Evolutionary conservation across 2,329 filamentous ascomycete genomes (phyloP).

Genomic region (Juglanconis oblonga): DNA sequence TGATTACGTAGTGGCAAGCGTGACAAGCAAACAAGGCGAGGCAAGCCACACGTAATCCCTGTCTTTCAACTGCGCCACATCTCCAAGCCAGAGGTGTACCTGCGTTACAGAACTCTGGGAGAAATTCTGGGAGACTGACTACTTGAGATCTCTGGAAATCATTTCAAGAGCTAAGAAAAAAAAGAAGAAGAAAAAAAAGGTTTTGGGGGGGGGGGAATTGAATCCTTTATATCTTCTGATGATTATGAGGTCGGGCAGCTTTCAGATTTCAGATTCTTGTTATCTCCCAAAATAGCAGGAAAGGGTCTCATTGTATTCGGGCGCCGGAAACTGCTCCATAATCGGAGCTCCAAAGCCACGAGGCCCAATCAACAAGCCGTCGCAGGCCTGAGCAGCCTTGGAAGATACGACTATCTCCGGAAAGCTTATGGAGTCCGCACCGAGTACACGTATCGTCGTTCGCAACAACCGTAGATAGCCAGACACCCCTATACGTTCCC

Average conservation of each 20-base stretch:
- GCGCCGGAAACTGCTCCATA: neutral
- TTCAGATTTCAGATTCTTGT: neutral
- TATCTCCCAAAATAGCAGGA: neutral
- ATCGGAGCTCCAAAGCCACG: neutral
- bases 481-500: neutral
- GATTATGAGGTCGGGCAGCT: neutral
- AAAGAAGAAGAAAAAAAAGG: too few species aligned
- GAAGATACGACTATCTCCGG: slow-evolving; percentile 4
- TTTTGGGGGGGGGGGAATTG: too few species aligned
- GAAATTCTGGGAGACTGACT: too few species aligned
- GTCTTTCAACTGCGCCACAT: neutral
- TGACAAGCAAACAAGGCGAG: neutral
- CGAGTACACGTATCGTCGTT: neutral
- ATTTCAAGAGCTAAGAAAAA: too few species aligned
- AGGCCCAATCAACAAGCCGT: neutral
- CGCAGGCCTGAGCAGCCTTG: neutral
- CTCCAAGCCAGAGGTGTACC: neutral
- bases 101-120: too few species aligned
- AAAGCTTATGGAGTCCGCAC: slow-evolving; percentile 1
- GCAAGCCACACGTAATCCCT: neutral
- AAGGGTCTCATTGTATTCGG: neutral
- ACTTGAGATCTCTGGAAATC: too few species aligned
- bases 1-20: neutral
- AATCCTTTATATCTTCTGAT: neutral
- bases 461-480: neutral